Base-by-base conservation (phyloP, 1,284 basidiomycete species). In the Meira miltonrushii region DNA sequence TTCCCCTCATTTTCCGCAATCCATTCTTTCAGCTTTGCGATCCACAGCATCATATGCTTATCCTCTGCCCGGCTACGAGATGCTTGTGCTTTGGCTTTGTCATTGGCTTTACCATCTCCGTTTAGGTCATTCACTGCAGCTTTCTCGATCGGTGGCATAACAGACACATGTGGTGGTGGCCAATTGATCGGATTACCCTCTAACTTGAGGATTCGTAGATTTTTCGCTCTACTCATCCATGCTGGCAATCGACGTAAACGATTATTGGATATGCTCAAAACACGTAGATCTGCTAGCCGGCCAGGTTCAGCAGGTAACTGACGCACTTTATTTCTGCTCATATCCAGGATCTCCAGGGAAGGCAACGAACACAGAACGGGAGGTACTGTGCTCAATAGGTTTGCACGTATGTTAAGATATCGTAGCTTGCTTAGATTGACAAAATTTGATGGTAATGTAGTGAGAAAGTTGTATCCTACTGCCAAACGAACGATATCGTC, bases 331-430 rank as follows among this genome's bases (percentile, higher is more conserved):
- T 98, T 98, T 66, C 90, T 87, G 67, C 90, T 92, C 51, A 98
- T 84, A 79, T 98, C 94, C 62, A 98, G 82, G 59, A 94, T 95
- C 80, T 98, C 93, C 62, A 98, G 83, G 3, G 88, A 87, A 6
- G 88, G 86, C 81, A 98, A 87, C 33, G 17, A 11, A 84, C 90
- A 73, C 77, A 94, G 92, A 58, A 91, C 89, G 62, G 87, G 84
- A 10, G 94, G 94, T 70, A 98, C 90, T 15, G 84, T 82, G 1
- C 87, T 83, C 72, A 98, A 87, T 58, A 83, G 84, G 77, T 97
- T 97, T 71, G 87, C 87, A 79, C 90, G 89, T 61, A 98, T 84
- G 78, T 96, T 97, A 58, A 98, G 84, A 79, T 98, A 98, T 64
- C 93, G 83, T 53, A 98, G 82, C 63, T 85, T 85, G 59, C 84